phyloP scores from a whole-genome alignment of 2,329 filamentous ascomycete species.

The Colletotrichum sp. region DNA sequence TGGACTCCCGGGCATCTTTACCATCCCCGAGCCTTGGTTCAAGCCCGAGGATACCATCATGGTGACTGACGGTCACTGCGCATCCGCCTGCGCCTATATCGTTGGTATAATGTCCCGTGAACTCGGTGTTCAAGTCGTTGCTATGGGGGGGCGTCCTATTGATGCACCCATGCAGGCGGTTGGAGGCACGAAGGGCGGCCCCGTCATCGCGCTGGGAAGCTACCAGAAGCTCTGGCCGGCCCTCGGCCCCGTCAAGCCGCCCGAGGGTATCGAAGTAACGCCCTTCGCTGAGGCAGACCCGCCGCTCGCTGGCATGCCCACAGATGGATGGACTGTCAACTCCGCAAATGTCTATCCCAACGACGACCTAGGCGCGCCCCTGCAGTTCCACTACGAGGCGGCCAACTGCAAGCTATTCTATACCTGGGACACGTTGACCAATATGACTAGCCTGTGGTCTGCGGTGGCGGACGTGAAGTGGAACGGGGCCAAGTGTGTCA shows the following conservation, averaged over 20 bases:
- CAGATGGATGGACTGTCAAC: conserved; percentile 15
- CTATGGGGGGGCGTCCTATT: conserved; percentile 63
- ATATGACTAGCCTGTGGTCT: conserved; percentile 59
- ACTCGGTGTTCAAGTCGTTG: conserved; percentile 59
- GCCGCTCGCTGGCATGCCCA: conserved; percentile 1
- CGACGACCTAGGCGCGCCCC: conserved; percentile 35
- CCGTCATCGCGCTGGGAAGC: conserved; percentile 30
- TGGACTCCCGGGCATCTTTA: background rate
- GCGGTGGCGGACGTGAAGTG: conserved; percentile 37
- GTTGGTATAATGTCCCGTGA: conserved; percentile 51
- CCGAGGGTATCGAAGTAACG: background rate
- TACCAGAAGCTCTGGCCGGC: background rate
- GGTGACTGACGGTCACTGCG: conserved; percentile 27
- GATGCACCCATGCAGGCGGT: conserved; percentile 63
- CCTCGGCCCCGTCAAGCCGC: background rate
- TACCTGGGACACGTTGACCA: conserved; percentile 55
- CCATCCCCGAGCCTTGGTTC: conserved; percentile 30
- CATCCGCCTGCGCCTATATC: conserved; percentile 25
- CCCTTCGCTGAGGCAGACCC: background rate
- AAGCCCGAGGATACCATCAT: conserved; percentile 29
- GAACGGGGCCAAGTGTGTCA: conserved; percentile 15
- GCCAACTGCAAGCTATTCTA: conserved; percentile 68
- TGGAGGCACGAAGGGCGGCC: conserved; percentile 68
- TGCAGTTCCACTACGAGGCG: conserved; percentile 66
- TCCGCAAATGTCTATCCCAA: conserved; percentile 25